Evolutionary conservation across 306 rosid genomes (phyloP).

Genomic region (Calophaca sinica): DNA sequence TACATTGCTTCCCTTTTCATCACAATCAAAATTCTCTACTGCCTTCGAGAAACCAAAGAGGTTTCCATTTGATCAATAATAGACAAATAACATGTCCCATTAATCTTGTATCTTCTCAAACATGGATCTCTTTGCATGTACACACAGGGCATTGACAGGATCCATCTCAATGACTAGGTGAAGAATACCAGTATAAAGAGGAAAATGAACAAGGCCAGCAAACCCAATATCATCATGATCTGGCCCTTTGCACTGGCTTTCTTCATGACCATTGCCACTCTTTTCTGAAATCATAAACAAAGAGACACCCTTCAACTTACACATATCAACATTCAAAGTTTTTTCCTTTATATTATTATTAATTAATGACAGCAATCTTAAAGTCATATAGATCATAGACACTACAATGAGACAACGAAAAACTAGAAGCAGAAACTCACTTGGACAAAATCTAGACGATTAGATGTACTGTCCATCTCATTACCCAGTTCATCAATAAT

Average conservation of each 20-base stretch:
- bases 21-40: conserved; percentile 37
- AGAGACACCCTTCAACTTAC: conserved; percentile 39
- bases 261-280: conserved; percentile 93
- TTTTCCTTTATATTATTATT: neutral
- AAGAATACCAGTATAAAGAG: conserved; percentile 91
- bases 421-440: conserved; percentile 61
- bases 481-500: conserved; percentile 83
- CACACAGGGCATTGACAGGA: conserved; percentile 37
- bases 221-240: conserved; percentile 81
- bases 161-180: conserved; percentile 58
- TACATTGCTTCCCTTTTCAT: conserved; percentile 34
- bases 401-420: conserved; percentile 30
- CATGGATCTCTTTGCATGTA: conserved; percentile 40
- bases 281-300: conserved; percentile 72
- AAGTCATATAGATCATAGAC: conserved; percentile 29
- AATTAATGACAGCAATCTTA: conserved; percentile 1
- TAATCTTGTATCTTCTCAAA: conserved; percentile 44
- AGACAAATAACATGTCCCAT: conserved; percentile 27
- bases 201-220: conserved; percentile 82
- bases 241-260: conserved; percentile 95
- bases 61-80: conserved; percentile 10
- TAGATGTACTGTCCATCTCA: conserved; percentile 95
- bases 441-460: conserved; percentile 97
- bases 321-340: conserved; percentile 16
- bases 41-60: conserved; percentile 39